Base-by-base conservation (phyloP, 1,139 yeast species). In the Schwanniomyces etchellsii region DNA sequence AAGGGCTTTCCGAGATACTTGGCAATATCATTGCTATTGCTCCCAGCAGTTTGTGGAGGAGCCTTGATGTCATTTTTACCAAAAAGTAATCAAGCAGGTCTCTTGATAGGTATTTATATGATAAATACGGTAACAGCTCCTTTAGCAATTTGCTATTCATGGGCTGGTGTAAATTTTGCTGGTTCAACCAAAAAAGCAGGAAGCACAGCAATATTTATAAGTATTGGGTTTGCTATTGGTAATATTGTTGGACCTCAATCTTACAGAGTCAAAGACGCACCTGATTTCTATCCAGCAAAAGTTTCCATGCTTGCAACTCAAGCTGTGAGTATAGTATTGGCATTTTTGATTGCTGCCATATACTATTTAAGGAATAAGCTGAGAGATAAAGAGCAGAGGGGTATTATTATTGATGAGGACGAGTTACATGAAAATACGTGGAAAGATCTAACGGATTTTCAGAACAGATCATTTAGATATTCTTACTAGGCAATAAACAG, bases 171-270 rank as follows among this genome's bases (percentile, higher is more conserved):
- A 26, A 35, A 39, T 33, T 31, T 36, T 21, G 41, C 43, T 5
- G 46, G 45, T 1, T 34, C 36, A 20, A 37, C 45, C 7, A 41
- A 41, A 27, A 40, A 35, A 20, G 39, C 38, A 26, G 14, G n/a
- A 9, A 31, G 11, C 11, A 7, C 11, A n/a, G 14, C 25, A n/a
- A 23, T 13, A 7, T 23, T 23, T 23, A n/a, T 27, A 7, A 18
- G 21, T 18, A 20, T 27, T 21, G 58, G 54, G 1, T 56, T 50
- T 32, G 49, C 57, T 15, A 44, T 48, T 9, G 63, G 57, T 4
- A 47, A 54, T n/a, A 38, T 57, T 6, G 48, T 52, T 27, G 63
- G 61, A 1, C 58, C 60, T 5, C 60, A 57, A 33, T 32, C 55
- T n/a, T 56, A 55, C 35, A 45, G 46, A 26, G 45, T 44, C 3